Evolutionary conservation across 257 asterid genomes (phyloP), one percentile per base, ranked within the genome.

Genomic region (Jasminum sambac): DNA sequence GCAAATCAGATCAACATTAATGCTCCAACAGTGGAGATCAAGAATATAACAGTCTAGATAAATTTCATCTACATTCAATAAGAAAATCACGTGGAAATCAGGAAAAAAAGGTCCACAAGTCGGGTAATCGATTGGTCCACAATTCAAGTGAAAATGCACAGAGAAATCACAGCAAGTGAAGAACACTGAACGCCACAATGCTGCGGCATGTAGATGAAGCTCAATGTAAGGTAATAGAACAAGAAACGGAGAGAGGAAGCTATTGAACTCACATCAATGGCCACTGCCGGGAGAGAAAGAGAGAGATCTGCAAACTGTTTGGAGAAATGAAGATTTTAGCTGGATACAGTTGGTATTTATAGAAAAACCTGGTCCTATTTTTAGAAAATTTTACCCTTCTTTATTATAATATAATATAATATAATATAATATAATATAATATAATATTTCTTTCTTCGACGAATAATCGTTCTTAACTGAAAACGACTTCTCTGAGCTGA

Each of bases 291-390:
- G 50, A 52, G 34, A 21, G 34, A 21, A 34, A 10, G 62, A 55
- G 62, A 55, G 62, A 23, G 16, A 55, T 55, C 23, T 23, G 11
- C 30, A 21, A 55, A 23, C 62, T 21, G 62, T 10, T 55, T 4
- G 62, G 16, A 55, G 8, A 50, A 50, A 50, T 19, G 63, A 23
- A 17, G 21, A 36, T n/a, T n/a, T n/a, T n/a, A 62, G 68, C 36
- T 23, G 8, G 16, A 55, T 11, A 4, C 14, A 2, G 0, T 5
- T 40, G 67, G 69, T 38, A 70, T 57, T 63, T 69, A 73, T 64
- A 71, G 70, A 60, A 42, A 30, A 69, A 37, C 8, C 57, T 68
- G 72, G 69, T 64, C 44, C 62, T 3, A 67, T 60, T 52, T 30
- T 30, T 30, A 4, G n/a, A n/a, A n/a, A 30, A 30, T 30, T 30